Base-by-base conservation (phyloP, 495 filamentous ascomycete species). In the Tuber microsphaerosporum region DNA sequence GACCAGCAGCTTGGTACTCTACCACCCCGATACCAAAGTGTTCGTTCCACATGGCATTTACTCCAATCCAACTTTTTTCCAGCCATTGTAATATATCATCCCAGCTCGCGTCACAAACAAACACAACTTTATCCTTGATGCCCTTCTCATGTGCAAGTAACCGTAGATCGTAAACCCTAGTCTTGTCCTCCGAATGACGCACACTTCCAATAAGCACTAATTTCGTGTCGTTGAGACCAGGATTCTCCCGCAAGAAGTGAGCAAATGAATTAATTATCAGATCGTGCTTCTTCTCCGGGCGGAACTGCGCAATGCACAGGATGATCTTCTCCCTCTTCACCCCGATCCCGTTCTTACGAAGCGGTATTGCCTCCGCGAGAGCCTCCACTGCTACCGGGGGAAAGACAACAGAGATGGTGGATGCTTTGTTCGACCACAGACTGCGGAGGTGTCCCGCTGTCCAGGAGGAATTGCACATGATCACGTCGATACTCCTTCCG, bases 11-110 rank as follows among this genome's bases (percentile, higher is more conserved):
- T 84, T 97, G 95, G 82, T 99, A 99, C 85, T 99, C 95, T 9
- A 99, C 95, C 26, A 98, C 94, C 8, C 95, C 95, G 77, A 99
- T 99, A 26, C 95, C 96, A 82, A 98, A 99, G 84, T 99, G 95
- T 85, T 99, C 95, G 82, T 97, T 98, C 95, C 96, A 99, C 95
- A 99, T 99, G 74, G 90, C 94, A 81, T 99, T 99, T 4, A 95
- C 93, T 48, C 95, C 95, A 39, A 98, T 87, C 73, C 89, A 94
- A 44, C 90, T 88, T 34, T 85, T 87, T 56, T 88, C 85, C 69
- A 98, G 86, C 88, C 92, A 93, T 37, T 89, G 86, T 19, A 96
- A 87, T 65, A 99, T 92, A 75, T 93, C 88, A 9, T 90, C 89
- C 94, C 94, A 98, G 56, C 90, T 88, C 7, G 93, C 94, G 81